Percentiles rank a stretch among this genome's conserved stretches.
Evolutionary conservation across 2,329 filamentous ascomycete species (phyloP).

Genomic region (Chrysoporthe puriensis): DNA sequence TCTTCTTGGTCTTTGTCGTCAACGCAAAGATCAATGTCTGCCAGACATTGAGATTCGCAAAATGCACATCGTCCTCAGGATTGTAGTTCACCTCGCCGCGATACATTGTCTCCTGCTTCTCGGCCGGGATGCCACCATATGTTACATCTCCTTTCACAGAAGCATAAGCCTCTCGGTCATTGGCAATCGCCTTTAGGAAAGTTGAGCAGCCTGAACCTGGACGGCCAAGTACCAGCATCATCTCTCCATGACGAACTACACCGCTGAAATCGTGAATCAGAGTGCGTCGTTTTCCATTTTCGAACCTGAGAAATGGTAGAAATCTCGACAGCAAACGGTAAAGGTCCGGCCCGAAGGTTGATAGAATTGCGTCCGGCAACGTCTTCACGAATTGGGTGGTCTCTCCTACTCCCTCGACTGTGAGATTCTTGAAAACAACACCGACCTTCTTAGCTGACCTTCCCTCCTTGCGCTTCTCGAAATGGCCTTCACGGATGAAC

Average conservation of each 20-base stretch:
- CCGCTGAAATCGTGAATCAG: constrained; percentile 59
- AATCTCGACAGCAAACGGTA: constrained; percentile 61
- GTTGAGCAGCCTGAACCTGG: constrained; percentile 63
- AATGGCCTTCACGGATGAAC: constrained; percentile 75
- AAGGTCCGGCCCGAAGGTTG: constrained; percentile 80
- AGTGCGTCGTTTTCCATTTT: constrained; percentile 23
- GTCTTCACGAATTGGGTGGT: constrained; percentile 72
- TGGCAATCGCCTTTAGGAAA: constrained; percentile 66
- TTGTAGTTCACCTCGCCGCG: constrained; percentile 66
- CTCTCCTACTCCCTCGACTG: constrained; percentile 71
- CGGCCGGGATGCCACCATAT: constrained; percentile 56
- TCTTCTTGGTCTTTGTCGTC: constrained; percentile 64
- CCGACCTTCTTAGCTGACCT: constrained; percentile 76
- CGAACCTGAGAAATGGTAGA: constrained; percentile 38
- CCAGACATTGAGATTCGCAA: constrained; percentile 66
- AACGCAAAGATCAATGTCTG: constrained; percentile 71
- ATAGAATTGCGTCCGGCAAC: constrained; percentile 72
- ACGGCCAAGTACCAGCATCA: constrained; percentile 60
- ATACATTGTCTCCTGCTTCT: constrained; percentile 55
- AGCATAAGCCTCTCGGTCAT: constrained; percentile 68
- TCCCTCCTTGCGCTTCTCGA: constrained; percentile 72
- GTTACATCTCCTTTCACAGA: constrained; percentile 67
- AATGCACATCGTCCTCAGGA: constrained; percentile 65
- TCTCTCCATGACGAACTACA: constrained; percentile 57
- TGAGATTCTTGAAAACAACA: constrained; percentile 76